Conservation (phyloP, 345 rosid species). For the Populus deltoides region DNA sequence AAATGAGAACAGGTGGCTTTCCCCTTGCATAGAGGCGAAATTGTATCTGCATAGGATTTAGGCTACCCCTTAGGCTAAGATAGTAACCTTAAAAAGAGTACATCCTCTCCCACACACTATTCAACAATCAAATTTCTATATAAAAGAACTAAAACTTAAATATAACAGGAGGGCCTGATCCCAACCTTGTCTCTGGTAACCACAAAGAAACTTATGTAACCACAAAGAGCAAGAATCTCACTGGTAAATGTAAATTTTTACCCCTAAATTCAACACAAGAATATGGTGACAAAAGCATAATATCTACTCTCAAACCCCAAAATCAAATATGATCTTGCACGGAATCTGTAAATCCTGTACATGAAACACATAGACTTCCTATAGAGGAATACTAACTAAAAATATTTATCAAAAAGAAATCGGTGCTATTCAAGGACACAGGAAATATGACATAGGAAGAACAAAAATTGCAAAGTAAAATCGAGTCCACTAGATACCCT, state of each 20-base stretch:
- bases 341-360: background rate
- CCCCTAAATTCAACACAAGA: background rate
- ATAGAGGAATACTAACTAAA: background rate
- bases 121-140: background rate
- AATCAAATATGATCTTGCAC: background rate
- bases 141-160: background rate
- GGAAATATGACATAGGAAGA: background rate
- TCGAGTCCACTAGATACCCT: background rate
- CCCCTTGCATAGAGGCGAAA: background rate
- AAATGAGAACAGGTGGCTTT: background rate
- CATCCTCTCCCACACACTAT: background rate
- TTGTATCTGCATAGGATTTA: background rate
- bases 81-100: background rate
- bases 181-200: background rate
- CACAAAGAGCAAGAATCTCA: background rate
- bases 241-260: background rate
- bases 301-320: background rate
- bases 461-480: background rate
- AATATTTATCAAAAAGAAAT: background rate
- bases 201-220: background rate
- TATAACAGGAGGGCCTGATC: background rate
- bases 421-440: background rate
- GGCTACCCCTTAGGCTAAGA: background rate
- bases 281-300: background rate
- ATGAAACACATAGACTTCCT: background rate